Evolutionary conservation across 352 stramenopile species (phyloP).

Genomic region (Phytophthora uliginosa): DNA sequence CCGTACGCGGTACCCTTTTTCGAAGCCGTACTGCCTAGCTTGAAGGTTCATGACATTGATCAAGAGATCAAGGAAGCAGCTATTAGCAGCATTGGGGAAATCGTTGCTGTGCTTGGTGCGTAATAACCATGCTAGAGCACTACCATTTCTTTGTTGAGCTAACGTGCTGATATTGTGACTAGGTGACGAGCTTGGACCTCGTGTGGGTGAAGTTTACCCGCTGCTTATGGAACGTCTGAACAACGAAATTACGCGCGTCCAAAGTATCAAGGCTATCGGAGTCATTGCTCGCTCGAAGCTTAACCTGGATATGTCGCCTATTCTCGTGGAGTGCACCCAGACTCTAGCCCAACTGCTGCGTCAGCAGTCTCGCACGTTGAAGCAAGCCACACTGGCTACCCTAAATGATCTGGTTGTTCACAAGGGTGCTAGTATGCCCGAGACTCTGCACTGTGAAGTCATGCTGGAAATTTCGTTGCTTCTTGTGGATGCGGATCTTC

Average conservation of each 20-base stretch:
- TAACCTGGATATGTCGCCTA: conserved; percentile 91
- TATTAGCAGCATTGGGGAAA: conserved; percentile 92
- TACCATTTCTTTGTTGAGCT: not conserved
- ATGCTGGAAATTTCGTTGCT: conserved; percentile 93
- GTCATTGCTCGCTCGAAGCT: conserved; percentile 90
- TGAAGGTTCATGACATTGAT: conserved; percentile 98
- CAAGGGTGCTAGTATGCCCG: conserved; percentile 74
- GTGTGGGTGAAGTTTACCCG: conserved; percentile 89
- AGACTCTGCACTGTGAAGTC: conserved; percentile 90
- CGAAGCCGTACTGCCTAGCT: conserved; percentile 94
- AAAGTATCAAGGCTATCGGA: conserved; percentile 97
- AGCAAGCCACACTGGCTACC: conserved; percentile 95
- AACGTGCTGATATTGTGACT: conserved; percentile 19
- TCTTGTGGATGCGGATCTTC: conserved; percentile 97
- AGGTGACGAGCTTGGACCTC: conserved; percentile 85
- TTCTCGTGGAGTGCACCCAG: conserved; percentile 90
- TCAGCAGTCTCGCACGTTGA: conserved; percentile 96
- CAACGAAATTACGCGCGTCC: conserved; percentile 98
- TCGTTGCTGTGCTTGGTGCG: conserved; percentile 83
- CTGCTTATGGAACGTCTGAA: conserved; percentile 97
- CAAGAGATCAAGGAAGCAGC: conserved; percentile 99
- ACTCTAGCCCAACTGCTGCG: conserved; percentile 94
- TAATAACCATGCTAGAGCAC: conserved; percentile 6
- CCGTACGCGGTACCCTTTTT: conserved; percentile 90
- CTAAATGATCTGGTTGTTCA: conserved; percentile 92